A percentile compares a stretch with the other conserved stretches of the same genome.
These are phyloP conservation scores for Serendipita vermifera DNA, from an alignment of 768 basidiomycete genomes.

Conservation along the genomic window DNA sequence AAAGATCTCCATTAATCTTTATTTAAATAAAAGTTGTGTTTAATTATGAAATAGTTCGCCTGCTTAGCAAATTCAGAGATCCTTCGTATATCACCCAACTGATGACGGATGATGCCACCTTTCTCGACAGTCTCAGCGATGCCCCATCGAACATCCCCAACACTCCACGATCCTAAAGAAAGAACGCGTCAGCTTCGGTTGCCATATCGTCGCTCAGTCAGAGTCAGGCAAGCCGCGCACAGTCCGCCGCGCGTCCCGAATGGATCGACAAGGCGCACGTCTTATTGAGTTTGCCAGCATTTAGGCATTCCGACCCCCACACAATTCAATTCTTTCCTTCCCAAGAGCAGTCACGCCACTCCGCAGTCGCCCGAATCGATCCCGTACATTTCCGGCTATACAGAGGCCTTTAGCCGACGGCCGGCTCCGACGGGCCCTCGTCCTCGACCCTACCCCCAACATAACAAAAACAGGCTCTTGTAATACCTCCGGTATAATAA, in stretches of 20 bases:
- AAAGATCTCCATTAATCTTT: no score
- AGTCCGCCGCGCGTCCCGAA: not conserved
- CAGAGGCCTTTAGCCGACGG: no score
- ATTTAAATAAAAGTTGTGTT: no score
- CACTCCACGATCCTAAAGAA: constrained; percentile 59
- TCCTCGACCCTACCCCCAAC: no score
- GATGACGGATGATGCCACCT: constrained; percentile 78
- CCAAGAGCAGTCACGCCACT: not conserved
- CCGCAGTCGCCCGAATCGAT: not conserved
- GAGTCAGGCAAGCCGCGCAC: not conserved
- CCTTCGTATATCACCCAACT: constrained; percentile 89
- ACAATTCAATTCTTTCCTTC: not conserved
- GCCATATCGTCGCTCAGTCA: not conserved
- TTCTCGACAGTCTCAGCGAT: constrained; percentile 68
- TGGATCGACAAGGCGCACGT: no score
- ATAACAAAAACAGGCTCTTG: no score
- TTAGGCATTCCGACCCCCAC: no score
- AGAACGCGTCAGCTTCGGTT: not conserved
- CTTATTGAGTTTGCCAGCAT: no score
- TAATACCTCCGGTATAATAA: no score
- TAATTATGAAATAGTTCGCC: no score
- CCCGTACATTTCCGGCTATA: no score
- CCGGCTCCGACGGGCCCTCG: no score
- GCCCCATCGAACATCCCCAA: constrained; percentile 78
- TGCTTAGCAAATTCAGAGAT: constrained; percentile 29